These are phyloP conservation scores for Entomophthora muscae DNA, from an alignment of 371 early-diverging fungal species.

Conservation along the genomic window DNA sequence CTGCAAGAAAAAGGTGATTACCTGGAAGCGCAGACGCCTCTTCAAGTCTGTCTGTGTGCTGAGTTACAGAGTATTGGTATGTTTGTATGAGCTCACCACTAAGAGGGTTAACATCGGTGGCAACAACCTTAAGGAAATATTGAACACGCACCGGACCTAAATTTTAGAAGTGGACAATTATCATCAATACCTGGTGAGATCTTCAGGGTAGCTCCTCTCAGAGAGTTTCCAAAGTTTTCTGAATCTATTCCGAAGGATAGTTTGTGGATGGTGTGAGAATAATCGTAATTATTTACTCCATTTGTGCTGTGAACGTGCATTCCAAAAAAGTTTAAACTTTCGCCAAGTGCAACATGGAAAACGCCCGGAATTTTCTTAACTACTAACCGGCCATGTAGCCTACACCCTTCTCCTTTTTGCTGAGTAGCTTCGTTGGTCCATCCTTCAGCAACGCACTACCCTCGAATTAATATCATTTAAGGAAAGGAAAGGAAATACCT, in stretches of 20 bases:
- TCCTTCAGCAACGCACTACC: constrained; percentile 68
- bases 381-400: constrained; percentile 53
- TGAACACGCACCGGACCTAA: constrained; percentile 40
- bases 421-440: constrained; percentile 53
- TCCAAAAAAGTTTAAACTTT: constrained; percentile 52
- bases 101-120: constrained; percentile 54
- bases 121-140: constrained; percentile 87
- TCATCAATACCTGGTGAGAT: constrained; percentile 21
- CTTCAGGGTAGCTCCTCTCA: constrained; percentile 42
- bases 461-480: not conserved
- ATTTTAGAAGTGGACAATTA: not conserved
- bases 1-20: constrained; percentile 10
- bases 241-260: constrained; percentile 61
- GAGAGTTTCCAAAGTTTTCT: constrained; percentile 49
- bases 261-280: constrained; percentile 67
- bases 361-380: constrained; percentile 88
- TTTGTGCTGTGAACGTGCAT: constrained; percentile 67
- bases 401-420: constrained; percentile 80
- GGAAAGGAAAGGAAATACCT: constrained; percentile 28
- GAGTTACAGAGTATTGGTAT: constrained; percentile 89
- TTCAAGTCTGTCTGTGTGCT: constrained; percentile 34
- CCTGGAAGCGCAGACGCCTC: constrained; percentile 37
- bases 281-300: constrained; percentile 34
- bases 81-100: constrained; percentile 45
- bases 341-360: constrained; percentile 86